Evolutionary conservation across 352 stramenopile genomes (phyloP).

Genomic region (Achlya hypogyna): DNA sequence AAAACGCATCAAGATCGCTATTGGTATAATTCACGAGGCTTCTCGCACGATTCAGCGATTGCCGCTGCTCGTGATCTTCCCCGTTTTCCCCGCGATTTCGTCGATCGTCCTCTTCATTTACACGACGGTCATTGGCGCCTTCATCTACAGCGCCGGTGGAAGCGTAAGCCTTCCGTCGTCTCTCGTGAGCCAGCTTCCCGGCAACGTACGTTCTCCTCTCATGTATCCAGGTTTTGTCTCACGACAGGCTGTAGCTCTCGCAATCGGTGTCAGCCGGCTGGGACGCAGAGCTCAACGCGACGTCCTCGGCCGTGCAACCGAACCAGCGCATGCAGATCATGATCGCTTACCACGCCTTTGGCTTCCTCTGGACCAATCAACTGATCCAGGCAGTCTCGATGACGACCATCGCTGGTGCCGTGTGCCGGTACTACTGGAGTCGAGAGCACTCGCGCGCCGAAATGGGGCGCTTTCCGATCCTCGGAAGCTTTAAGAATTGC

Average conservation of each 20-base stretch:
- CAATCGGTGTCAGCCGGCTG: conserved; percentile 23
- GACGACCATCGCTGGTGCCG: conserved; percentile 88
- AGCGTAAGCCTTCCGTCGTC: neutral
- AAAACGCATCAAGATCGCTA: conserved; percentile 66
- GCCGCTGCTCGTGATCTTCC: conserved; percentile 59
- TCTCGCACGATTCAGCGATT: conserved; percentile 50
- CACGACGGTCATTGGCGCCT: conserved; percentile 43
- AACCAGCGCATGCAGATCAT: conserved; percentile 45
- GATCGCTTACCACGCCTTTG: conserved; percentile 86
- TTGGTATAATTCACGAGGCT: conserved; percentile 71
- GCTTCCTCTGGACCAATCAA: conserved; percentile 93
- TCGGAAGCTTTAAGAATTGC: conserved; percentile 61
- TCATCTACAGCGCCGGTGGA: conserved; percentile 53
- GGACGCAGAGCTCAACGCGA: conserved; percentile 35
- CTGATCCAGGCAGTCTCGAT: conserved; percentile 95
- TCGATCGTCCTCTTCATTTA: conserved; percentile 60
- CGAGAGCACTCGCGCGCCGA: conserved; percentile 44
- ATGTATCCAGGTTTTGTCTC: conserved; percentile 15
- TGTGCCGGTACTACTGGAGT: conserved; percentile 92
- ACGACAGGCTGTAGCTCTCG: conserved; percentile 25
- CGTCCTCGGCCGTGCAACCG: conserved; percentile 22
- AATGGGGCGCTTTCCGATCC: conserved; percentile 59
- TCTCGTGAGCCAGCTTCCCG: neutral
- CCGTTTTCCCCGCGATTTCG: conserved; percentile 49
- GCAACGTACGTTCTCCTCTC: neutral